A percentile compares a stretch with the other conserved stretches of the same genome.
phyloP scores from a whole-genome alignment of 2,329 filamentous ascomycete species.

The Helicocarpus griseus region DNA sequence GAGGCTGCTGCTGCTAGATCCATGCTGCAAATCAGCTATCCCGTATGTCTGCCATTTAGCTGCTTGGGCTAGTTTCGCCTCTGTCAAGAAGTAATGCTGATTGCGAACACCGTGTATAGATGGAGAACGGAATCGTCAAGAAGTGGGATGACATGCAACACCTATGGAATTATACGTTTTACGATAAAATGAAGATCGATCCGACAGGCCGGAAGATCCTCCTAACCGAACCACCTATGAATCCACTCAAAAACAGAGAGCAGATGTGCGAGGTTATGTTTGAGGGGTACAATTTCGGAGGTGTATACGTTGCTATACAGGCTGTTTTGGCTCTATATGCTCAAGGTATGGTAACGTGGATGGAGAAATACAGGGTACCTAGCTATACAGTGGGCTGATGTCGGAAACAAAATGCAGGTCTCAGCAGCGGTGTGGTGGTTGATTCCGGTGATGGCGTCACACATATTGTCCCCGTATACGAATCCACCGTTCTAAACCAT shows the following conservation, averaged over 20 bases:
- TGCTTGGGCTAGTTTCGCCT: background rate
- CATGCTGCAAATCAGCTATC: conserved; percentile 97
- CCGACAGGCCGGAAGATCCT: conserved; percentile 90
- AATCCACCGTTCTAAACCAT: conserved; percentile 95
- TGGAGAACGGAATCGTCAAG: conserved; percentile 99
- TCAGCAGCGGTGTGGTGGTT: conserved; percentile 91
- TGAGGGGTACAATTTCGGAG: conserved; percentile 89
- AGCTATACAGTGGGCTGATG: background rate
- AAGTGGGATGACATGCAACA: conserved; percentile 99
- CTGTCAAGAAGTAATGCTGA: background rate
- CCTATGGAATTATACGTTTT: conserved; percentile 98
- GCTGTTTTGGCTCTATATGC: conserved; percentile 93
- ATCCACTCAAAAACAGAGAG: conserved; percentile 91
- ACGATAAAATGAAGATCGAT: conserved; percentile 92
- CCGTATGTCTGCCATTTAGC: conserved; percentile 43
- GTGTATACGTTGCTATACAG: conserved; percentile 96
- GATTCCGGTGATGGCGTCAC: conserved; percentile 98
- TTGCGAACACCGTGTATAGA: conserved; percentile 39
- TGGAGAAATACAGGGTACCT: background rate
- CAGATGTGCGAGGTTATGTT: conserved; percentile 99
- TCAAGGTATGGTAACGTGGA: conserved; percentile 55
- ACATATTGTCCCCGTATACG: conserved; percentile 96
- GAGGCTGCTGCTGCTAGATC: conserved; percentile 91
- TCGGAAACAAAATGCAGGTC: conserved; percentile 41
- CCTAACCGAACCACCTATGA: conserved; percentile 94